phyloP scores from a whole-genome alignment of 352 stramenopile species.

The Phytophthora podocarpi region DNA sequence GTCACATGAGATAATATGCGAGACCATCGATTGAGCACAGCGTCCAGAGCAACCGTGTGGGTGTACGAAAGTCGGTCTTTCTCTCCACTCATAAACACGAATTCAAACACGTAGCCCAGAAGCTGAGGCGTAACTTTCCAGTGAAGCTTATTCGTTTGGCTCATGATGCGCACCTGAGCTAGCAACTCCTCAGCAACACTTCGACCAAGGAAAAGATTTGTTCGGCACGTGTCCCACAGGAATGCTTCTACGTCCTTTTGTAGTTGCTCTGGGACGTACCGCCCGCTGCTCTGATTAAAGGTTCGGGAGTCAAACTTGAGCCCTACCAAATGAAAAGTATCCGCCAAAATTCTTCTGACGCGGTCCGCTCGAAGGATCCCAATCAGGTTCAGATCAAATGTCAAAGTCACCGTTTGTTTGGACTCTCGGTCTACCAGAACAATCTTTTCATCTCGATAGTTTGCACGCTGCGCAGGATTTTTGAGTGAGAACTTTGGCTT shows the following conservation, averaged over 20 bases:
- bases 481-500: slow-evolving; percentile 30
- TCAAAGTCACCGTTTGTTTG: slow-evolving; percentile 43
- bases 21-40: slow-evolving; percentile 59
- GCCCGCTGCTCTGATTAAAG: slow-evolving; percentile 38
- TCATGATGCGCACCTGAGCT: slow-evolving; percentile 53
- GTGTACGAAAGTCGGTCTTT: slow-evolving; percentile 57
- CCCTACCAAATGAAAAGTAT: slow-evolving; percentile 70
- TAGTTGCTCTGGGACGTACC: slow-evolving; percentile 5
- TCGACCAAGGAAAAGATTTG: slow-evolving; percentile 36
- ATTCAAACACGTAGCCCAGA: slow-evolving; percentile 60
- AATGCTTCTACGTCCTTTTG: slow-evolving; percentile 44
- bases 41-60: slow-evolving; percentile 55
- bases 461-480: slow-evolving; percentile 25
- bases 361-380: slow-evolving; percentile 58
- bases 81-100: slow-evolving; percentile 53
- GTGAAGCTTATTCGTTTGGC: slow-evolving; percentile 49
- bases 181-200: slow-evolving; percentile 47
- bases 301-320: slow-evolving; percentile 59
- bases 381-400: slow-evolving; percentile 48
- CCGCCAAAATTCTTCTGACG: slow-evolving; percentile 52
- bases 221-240: slow-evolving; percentile 64
- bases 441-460: slow-evolving; percentile 40
- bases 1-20: slow-evolving; percentile 50
- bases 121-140: slow-evolving; percentile 73
- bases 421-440: slow-evolving; percentile 47